Base-by-base conservation (phyloP, 2,329 filamentous ascomycete species). In the Fusarium chaquense region DNA sequence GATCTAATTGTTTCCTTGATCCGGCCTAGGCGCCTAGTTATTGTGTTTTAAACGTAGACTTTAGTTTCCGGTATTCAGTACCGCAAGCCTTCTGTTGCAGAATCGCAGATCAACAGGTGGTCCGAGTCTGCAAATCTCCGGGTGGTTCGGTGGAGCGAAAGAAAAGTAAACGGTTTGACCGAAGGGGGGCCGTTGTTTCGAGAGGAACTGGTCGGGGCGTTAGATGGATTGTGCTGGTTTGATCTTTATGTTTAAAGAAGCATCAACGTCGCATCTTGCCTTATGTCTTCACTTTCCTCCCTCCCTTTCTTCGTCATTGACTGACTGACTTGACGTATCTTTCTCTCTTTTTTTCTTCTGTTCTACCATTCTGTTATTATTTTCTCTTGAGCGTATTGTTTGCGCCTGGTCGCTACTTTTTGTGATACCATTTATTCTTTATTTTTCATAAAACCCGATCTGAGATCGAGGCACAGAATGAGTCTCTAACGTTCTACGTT, bases 21-120 rank as follows among this genome's bases (percentile, higher is more conserved):
- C 20, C 35, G 24, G 49, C 9, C 12, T 40, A 51, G 33, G 6
- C n/a, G 18, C 24, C 32, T 38, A 16, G 10, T 40, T 51, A 26
- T 28, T 40, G 18, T 51, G 35, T 40, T 51, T 35, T 51, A 36
- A 26, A 51, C 18, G n/a, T 33, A 16, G 22, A 40, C 13, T 38
- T 28, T 40, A 28, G 10, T 38, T 22, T 50, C 35, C 18, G 35
- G n/a, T 32, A 33, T 35, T 30, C 38, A 60, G 32, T n/a, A n/a
- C 50, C 53, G 50, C 24, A 15, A 38, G 35, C 18, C n/a, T 36
- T 54, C 40, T 66, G 41, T 52, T 44, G 45, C 36, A 26, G n/a
- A 20, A 18, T 24, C 54, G 28, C 61, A 47, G 65, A 44, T 41
- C 65, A 54, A 38, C 33, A 41, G 51, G 45, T 66, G 65, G 61